Evolutionary conservation across 805 yeast species (phyloP).

Genomic region (Brettanomyces anomalus): DNA sequence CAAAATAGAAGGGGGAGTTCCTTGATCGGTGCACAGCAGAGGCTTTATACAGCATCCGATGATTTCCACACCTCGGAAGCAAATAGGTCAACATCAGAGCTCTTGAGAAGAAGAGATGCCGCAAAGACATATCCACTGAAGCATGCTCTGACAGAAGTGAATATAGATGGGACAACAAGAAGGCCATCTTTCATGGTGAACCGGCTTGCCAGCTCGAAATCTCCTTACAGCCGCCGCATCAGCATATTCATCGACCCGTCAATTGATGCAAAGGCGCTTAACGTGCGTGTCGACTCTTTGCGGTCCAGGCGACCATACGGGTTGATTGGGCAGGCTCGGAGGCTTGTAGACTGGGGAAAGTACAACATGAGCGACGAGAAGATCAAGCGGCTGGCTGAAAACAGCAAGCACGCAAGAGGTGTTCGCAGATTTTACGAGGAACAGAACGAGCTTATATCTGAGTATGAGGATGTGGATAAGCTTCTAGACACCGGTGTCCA

Average conservation of each 20-base stretch:
- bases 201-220: conserved; percentile 9
- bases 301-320: conserved; percentile 37
- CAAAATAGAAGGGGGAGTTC: too few species aligned
- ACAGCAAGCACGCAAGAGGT: conserved; percentile 4
- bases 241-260: conserved; percentile 14
- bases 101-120: too few species aligned
- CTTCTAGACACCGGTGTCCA: conserved; percentile 66
- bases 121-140: too few species aligned
- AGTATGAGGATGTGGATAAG: conserved; percentile 51
- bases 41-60: too few species aligned
- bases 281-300: conserved; percentile 21
- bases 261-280: conserved; percentile 9
- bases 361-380: conserved; percentile 16
- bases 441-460: conserved; percentile 53
- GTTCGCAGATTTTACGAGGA: conserved; percentile 38
- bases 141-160: too few species aligned
- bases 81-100: too few species aligned
- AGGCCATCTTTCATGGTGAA: conserved; percentile 10
- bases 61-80: too few species aligned
- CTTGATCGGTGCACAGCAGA: too few species aligned
- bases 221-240: conserved; percentile 9
- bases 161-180: too few species aligned
- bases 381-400: conserved; percentile 17
- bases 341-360: conserved; percentile 34
- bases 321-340: conserved; percentile 34